A percentile compares a stretch with the other conserved stretches of the same genome.
Evolutionary conservation across 1,284 basidiomycete species (phyloP).

Genomic region (Pseudozyma hubeiensis): DNA sequence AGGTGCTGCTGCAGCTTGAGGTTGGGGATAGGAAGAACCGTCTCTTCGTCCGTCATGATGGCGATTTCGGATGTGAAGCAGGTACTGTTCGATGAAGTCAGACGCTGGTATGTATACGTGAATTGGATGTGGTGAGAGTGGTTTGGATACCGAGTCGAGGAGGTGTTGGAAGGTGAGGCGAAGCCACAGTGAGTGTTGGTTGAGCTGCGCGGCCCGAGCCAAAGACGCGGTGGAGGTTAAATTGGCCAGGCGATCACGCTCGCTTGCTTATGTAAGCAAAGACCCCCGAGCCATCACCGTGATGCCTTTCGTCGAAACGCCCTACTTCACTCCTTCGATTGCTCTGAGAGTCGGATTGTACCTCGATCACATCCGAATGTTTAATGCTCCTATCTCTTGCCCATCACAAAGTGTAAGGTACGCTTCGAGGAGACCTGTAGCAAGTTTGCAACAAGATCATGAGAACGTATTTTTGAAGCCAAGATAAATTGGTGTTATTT

Average conservation of each 20-base stretch:
- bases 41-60: slow-evolving; percentile 62
- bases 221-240: slow-evolving; percentile 46
- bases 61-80: neutral
- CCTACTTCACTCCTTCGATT: neutral
- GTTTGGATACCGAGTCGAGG: neutral
- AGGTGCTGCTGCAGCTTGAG: slow-evolving; percentile 65
- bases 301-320: neutral
- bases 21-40: slow-evolving; percentile 65
- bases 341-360: no score
- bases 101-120: no score
- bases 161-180: neutral
- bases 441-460: no score
- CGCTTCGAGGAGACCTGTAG: no score
- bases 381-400: no score
- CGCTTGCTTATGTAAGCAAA: slow-evolving; percentile 33
- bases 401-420: no score
- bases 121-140: neutral
- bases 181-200: slow-evolving; percentile 21
- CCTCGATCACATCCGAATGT: no score
- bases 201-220: slow-evolving; percentile 42
- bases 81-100: neutral
- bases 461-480: no score
- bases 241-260: slow-evolving; percentile 30
- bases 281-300: neutral
- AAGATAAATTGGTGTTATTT: no score